Percentiles rank a stretch among this genome's conserved stretches.
Conservation (phyloP, 1,284 basidiomycete genomes). For the Pterulicium gracile region DNA sequence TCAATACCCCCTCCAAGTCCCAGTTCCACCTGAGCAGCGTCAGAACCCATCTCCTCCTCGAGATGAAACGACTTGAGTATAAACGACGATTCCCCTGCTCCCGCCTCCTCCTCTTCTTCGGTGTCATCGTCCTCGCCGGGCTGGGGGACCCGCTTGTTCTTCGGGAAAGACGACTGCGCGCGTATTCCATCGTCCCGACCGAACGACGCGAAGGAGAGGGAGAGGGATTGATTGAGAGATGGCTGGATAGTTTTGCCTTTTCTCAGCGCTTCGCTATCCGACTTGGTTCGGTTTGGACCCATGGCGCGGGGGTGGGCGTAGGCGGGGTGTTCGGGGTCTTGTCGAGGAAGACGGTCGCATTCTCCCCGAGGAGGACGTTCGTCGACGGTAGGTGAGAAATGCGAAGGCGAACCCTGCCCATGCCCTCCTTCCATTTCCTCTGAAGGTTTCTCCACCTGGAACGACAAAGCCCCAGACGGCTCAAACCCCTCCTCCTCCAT, state of each 20-base stretch:
- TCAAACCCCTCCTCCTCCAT: too few species aligned
- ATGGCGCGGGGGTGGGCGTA: neutral
- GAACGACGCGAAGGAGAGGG: neutral
- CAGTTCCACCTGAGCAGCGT: too few species aligned
- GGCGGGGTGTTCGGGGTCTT: too few species aligned
- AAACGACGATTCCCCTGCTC: slow-evolving; percentile 6
- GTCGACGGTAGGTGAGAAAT: too few species aligned
- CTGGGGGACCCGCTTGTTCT: neutral
- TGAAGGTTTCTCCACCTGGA: too few species aligned
- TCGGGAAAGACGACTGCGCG: neutral
- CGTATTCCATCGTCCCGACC: neutral
- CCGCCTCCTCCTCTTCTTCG: neutral
- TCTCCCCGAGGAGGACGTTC: too few species aligned
- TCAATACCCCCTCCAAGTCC: too few species aligned
- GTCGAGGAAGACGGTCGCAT: too few species aligned
- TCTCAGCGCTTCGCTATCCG: neutral
- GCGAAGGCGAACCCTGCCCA: too few species aligned
- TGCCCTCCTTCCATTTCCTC: too few species aligned
- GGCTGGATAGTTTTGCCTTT: neutral
- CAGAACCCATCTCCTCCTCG: too few species aligned
- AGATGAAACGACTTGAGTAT: slow-evolving; percentile 1
- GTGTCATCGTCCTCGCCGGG: neutral
- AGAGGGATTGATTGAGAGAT: neutral
- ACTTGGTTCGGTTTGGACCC: neutral
- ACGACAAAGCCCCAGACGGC: too few species aligned